Conservation (phyloP, 148 eudicot species). For the Rhododendron vialii region DNA sequence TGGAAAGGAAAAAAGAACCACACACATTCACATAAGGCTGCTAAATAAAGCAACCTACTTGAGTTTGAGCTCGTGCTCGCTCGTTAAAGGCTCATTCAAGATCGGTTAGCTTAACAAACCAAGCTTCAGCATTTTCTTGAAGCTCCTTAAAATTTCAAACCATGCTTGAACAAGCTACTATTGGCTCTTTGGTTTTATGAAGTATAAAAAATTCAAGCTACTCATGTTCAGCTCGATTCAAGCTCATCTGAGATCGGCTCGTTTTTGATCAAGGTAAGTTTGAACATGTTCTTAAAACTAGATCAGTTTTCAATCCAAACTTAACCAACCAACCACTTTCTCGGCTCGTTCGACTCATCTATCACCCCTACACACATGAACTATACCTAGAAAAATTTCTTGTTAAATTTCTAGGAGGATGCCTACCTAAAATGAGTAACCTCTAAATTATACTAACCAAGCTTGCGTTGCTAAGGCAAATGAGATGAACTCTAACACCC, state of each 20-base stretch:
- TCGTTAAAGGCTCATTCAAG: not conserved
- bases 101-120: not conserved
- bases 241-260: no score
- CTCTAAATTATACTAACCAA: no score
- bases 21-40: not conserved
- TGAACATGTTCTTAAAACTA: not conserved
- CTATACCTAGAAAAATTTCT: no score
- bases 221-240: no score
- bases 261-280: no score
- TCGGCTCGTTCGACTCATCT: not conserved
- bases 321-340: not conserved
- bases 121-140: not conserved
- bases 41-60: not conserved
- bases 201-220: not conserved
- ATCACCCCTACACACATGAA: no score
- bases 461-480: no score
- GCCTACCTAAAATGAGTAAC: no score
- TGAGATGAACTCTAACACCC: no score
- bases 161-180: not conserved
- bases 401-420: no score
- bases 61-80: not conserved
- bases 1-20: not conserved
- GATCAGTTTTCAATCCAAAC: not conserved
- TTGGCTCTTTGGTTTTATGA: not conserved
- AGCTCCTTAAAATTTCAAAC: not conserved